Conservation (phyloP, 108 stramenopile genomes). For the Stephanodiscus triporus region DNA sequence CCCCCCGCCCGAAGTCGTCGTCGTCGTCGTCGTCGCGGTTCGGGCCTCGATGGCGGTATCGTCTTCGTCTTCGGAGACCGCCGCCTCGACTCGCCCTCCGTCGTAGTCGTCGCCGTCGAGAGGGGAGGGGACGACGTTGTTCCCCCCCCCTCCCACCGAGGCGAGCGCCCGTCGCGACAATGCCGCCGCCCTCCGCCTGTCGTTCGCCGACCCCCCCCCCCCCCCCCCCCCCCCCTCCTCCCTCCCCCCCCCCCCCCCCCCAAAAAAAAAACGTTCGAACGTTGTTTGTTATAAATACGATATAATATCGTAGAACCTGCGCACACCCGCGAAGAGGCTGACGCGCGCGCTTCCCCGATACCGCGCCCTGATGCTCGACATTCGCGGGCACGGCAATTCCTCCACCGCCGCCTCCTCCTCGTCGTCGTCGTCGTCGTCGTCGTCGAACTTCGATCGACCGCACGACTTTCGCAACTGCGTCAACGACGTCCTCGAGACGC, state of each 20-base stretch:
- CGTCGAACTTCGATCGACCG: conserved; percentile 17
- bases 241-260: too few species aligned
- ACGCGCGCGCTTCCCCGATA: conserved; percentile 35
- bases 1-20: conserved; percentile 1
- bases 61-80: conserved; percentile 11
- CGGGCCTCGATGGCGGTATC: conserved; percentile 23
- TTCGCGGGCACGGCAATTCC: conserved; percentile 77
- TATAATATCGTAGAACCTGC: conserved; percentile 52
- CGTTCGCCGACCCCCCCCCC: too few species aligned
- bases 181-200: conserved; percentile 33
- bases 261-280: too few species aligned
- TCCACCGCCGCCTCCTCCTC: conserved; percentile 13
- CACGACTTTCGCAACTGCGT: conserved; percentile 49
- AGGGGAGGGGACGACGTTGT: neutral
- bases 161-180: conserved; percentile 37
- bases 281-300: neutral
- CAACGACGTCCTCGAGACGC: conserved; percentile 60
- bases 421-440: neutral
- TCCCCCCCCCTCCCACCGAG: conserved; percentile 36
- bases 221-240: too few species aligned
- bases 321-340: conserved; percentile 69
- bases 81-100: neutral
- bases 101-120: neutral
- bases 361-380: conserved; percentile 64
- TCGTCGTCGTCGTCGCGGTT: conserved; percentile 2